Evolutionary conservation across 108 stramenopile species (phyloP), one percentile per base, ranked within the genome.

Genomic region (Discostella stelligeroides): DNA sequence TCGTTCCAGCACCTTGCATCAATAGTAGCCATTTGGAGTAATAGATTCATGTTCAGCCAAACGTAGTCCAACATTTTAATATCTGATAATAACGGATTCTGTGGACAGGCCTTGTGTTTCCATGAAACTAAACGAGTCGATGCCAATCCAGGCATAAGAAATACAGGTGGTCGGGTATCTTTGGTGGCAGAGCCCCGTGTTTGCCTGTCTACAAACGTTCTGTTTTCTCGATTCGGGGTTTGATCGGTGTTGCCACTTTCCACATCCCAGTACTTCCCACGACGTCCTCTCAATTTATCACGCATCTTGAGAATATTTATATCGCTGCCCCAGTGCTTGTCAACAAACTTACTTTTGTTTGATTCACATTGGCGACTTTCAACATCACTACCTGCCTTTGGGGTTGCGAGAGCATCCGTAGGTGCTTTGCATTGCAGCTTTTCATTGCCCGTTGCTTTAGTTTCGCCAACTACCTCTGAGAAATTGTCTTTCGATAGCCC

Each of bases 21-120:
- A 39, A 95, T 80, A 11, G 94, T 86, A 23, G 88, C 89, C 88
- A 91, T 90, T 66, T 91, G 87, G 15, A 91, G 63, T 21, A 95
- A 59, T 23, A 90, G 48, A 55, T 91, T 85, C 55, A 90, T 84
- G 63, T 95, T 92, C 18, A 92, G 73, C 91, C 94, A 95, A 0
- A 91, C 89, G 70, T 89, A 86, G 70, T 95, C 94, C 58, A 91
- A 84, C 46, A 95, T 84, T 65, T 90, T 90, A 64, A 95, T 92
- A 57, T 90, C 88, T 2, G 76, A 76, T 45, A 79, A 47, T 20
- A 90, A 72, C 23, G 83, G 70, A 45, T 59, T 54, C 18, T 84
- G 75, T 3, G 75, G 66, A 73, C 91, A 95, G n/a, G 63, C 54
- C 60, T 89, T 91, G 49, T 84, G 76, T 66, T 79, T 87, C 94